Evolutionary conservation across 495 filamentous ascomycete genomes (phyloP), one percentile per base, ranked within the genome.

Genomic region (Astrothelium macrocarpum): DNA sequence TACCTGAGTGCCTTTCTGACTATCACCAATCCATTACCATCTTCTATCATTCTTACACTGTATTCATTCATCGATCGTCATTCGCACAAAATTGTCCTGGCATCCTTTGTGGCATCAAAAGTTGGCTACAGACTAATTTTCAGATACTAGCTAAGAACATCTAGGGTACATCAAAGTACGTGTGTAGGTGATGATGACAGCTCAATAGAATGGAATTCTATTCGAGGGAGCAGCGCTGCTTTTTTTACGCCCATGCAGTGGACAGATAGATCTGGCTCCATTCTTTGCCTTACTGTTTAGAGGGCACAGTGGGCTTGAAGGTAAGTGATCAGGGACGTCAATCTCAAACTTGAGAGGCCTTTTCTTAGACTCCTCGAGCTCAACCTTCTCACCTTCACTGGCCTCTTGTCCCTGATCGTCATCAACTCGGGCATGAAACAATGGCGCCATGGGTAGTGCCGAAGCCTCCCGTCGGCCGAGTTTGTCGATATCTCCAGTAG

Each of bases 301-400:
- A 9, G 86, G 86, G 72, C 86, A 89, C 67, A 87, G 73, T 45
- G 85, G 85, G 67, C 84, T 87, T 53, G 61, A 79, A 12, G 83
- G 84, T 20, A 87, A 71, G 73, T 89, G 86, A 49, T 87, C 84
- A n/a, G 85, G 84, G 23, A 85, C 69, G 59, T 83, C 75, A 62
- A 82, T 78, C 59, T 81, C 77, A 66, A 85, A 84, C 45, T 29
- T 56, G 26, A 25, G 7, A 28, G 49, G 49, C 49, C 9, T 56
- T 56, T 20, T 56, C 49, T 29, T 9, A 28, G 20, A 29, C 16
- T 56, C 25, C 10, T 9, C 23, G 11, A 29, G 12, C 25, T 16
- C 49, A 29, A 29, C 23, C 25, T 9, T 29, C 25, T 56, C 4
- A 26, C 9, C 49, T 56, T 56, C 20, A 29, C 9, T 29, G 20